Base-by-base conservation (phyloP, 805 yeast species). In the Hanseniaspora mollemarum region DNA sequence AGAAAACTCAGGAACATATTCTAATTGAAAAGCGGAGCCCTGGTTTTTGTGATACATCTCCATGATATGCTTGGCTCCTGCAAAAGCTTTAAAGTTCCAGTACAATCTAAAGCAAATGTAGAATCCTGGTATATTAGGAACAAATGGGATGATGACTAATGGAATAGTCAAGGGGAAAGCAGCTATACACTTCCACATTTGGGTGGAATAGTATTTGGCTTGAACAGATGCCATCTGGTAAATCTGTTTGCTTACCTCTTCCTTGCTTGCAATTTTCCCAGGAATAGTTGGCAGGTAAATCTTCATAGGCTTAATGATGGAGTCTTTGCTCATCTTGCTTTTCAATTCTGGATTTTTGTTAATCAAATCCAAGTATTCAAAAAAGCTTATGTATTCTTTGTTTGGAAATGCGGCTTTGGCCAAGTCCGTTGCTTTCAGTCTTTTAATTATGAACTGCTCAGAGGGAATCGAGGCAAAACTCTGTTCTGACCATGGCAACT, bases 61-160 rank as follows among this genome's bases (percentile, higher is more conserved):
- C 31, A 71, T 66, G 54, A 88, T 65, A 60, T 86, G 92, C 55
- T 72, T 69, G 4, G 85, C 83, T 0, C 96, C 96, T 38, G 76
- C 62, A 54, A 74, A 69, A 0, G 95, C 95, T 58, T 82, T 83
- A 61, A 80, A 72, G 62, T 90, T 86, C 62, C 95, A 86, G 67
- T 87, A 88, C 18, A 83, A 72, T 54, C 97, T 71, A 62, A 83
- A 88, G 2, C 83, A 71, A 39, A 88, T 65, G 59, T 87, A 90
- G 60, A 90, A 83, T 0, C 95, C 95, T 0, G 97, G 97, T 19
- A 88, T 76, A 59, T 88, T 88, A 19, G 97, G 97, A 2, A 87
- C 63, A n/a, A 88, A 71, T 0, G 97, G 97, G 0, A 90, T 60
- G 39, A 87, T 58, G 0, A 86, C 87, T 39, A 88, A 63, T 1